Percentiles rank a stretch among this genome's conserved stretches.
Conservation (phyloP, 1,139 yeast genomes). For the Blastobotrys arbuscula region DNA sequence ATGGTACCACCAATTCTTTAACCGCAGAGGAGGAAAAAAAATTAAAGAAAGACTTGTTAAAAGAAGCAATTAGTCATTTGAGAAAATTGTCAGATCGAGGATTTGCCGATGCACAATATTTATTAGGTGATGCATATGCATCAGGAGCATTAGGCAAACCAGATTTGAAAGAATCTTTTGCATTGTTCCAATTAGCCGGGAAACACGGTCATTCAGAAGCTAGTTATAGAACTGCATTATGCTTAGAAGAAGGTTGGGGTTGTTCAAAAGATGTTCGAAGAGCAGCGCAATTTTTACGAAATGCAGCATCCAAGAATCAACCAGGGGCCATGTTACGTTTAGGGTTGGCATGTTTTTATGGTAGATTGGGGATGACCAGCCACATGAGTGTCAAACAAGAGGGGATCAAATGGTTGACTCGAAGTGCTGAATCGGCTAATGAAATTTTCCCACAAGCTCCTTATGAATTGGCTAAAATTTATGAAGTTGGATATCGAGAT, state of each 20-base stretch:
- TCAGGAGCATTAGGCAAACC: constrained; percentile 82
- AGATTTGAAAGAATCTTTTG: constrained; percentile 73
- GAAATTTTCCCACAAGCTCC: constrained; percentile 91
- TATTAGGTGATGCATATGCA: constrained; percentile 80
- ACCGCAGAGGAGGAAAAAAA: constrained; percentile 35
- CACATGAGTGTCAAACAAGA: constrained; percentile 67
- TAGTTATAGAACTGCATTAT: constrained; percentile 84
- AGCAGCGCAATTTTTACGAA: constrained; percentile 75
- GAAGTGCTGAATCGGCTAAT: constrained; percentile 80
- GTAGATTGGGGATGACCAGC: constrained; percentile 74
- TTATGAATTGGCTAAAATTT: constrained; percentile 80
- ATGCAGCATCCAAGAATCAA: constrained; percentile 87
- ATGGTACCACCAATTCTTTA: background rate
- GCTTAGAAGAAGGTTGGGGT: constrained; percentile 92
- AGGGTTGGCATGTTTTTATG: constrained; percentile 79
- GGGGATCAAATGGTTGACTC: constrained; percentile 89
- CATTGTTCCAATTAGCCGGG: constrained; percentile 80
- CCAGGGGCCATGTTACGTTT: constrained; percentile 93
- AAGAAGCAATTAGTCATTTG: constrained; percentile 70
- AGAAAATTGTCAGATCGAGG: constrained; percentile 75
- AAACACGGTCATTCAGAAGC: constrained; percentile 90
- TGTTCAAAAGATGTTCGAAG: constrained; percentile 83
- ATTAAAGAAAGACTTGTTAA: constrained; percentile 43
- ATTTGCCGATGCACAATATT: constrained; percentile 82
- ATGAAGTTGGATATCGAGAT: constrained; percentile 79